Conservation (phyloP, 805 yeast genomes). For the Yamadazyma laniorum region DNA sequence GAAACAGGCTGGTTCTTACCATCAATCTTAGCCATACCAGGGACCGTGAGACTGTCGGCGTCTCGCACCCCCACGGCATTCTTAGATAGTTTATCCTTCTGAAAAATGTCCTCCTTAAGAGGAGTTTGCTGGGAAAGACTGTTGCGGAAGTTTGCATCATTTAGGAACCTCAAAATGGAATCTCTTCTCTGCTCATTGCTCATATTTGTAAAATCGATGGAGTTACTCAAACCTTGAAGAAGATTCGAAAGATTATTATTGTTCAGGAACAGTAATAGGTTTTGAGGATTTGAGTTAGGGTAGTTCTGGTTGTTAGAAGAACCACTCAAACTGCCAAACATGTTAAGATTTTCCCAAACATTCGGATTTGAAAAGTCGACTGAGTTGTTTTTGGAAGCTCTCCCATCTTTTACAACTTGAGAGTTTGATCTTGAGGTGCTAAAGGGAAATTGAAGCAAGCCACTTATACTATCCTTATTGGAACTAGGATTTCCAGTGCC, state of each 20-base stretch:
- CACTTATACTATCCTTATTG: slow-evolving; percentile 31
- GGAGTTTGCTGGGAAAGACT: slow-evolving; percentile 17
- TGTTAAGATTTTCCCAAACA: slow-evolving; percentile 27
- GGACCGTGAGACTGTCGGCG: slow-evolving; percentile 7
- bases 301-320: slow-evolving; percentile 19
- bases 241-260: slow-evolving; percentile 31
- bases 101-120: slow-evolving; percentile 40
- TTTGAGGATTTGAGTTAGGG: neutral
- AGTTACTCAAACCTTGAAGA: slow-evolving; percentile 31
- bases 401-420: slow-evolving; percentile 16
- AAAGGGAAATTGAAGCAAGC: slow-evolving; percentile 17
- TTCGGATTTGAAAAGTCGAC: slow-evolving; percentile 22
- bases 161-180: slow-evolving; percentile 36
- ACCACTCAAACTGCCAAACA: slow-evolving; percentile 5
- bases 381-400: slow-evolving; percentile 27
- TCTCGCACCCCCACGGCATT: neutral
- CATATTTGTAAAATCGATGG: slow-evolving; percentile 38
- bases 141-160: slow-evolving; percentile 23
- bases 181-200: slow-evolving; percentile 40
- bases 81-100: slow-evolving; percentile 14
- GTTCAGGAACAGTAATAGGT: slow-evolving; percentile 11
- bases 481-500: neutral
- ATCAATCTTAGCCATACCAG: slow-evolving; percentile 5
- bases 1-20: slow-evolving; percentile 21
- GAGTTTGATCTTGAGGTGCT: slow-evolving; percentile 16